Evolutionary conservation across 73 alveolate genomes (phyloP).

Genomic region (Paramecium sonneborni): DNA sequence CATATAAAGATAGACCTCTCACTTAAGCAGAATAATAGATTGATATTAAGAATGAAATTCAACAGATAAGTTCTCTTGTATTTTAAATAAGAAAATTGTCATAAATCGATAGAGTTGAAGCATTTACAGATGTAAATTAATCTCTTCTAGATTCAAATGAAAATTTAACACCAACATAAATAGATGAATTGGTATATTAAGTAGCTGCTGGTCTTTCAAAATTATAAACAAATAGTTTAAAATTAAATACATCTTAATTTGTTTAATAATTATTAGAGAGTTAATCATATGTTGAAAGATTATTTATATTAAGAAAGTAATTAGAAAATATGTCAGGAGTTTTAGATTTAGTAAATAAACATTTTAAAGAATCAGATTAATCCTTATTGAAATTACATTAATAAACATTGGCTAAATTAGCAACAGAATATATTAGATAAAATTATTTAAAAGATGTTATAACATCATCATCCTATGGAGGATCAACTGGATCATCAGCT

Average conservation of each 20-base stretch:
- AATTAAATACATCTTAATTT: background rate
- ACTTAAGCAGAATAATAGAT: background rate
- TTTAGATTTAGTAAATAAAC: conserved; percentile 17
- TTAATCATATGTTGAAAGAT: conserved; percentile 5
- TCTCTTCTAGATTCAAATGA: background rate
- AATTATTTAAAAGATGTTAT: background rate
- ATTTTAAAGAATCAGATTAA: conserved; percentile 15
- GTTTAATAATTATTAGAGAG: background rate
- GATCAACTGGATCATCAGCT: background rate
- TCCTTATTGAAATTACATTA: background rate
- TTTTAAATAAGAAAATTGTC: background rate
- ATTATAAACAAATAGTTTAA: background rate
- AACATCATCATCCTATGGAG: background rate
- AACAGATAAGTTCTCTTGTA: background rate
- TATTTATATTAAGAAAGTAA: background rate
- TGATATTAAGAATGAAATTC: background rate
- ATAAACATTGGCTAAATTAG: conserved; percentile 40
- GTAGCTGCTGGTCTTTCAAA: background rate
- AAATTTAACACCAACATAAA: background rate
- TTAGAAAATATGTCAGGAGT: background rate
- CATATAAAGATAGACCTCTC: conserved; percentile 16
- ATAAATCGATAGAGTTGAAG: background rate
- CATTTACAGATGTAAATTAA: background rate
- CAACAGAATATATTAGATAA: conserved; percentile 35
- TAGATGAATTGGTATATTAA: conserved; percentile 2